Percentiles rank a stretch among this genome's conserved stretches.
Conservation (phyloP, 768 basidiomycete genomes). For the Mycena sanguinolenta region DNA sequence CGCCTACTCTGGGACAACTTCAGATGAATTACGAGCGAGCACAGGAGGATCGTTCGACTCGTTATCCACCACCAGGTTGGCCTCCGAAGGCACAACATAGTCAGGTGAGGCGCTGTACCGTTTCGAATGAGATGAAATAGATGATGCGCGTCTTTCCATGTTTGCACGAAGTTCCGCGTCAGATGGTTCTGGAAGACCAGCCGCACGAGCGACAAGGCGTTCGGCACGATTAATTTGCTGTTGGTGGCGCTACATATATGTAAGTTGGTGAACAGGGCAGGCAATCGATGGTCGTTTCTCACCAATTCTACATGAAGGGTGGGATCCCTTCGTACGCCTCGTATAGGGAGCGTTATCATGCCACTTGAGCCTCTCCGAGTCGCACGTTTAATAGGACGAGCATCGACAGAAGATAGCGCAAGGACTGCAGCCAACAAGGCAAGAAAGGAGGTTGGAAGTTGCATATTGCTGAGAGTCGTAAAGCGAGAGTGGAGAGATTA, state of each 20-base stretch:
- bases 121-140: conserved; percentile 5
- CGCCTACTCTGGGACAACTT: conserved; percentile 24
- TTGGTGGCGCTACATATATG: conserved; percentile 31
- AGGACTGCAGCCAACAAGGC: conserved; percentile 18
- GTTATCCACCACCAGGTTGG: conserved; percentile 10
- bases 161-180: conserved; percentile 26
- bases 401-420: conserved; percentile 15
- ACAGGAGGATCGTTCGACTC: background rate
- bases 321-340: background rate
- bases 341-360: conserved; percentile 28
- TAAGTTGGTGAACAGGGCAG: background rate
- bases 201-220: conserved; percentile 29
- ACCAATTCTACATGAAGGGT: conserved; percentile 29
- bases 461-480: conserved; percentile 27
- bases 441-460: conserved; percentile 21
- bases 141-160: conserved; percentile 31
- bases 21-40: conserved; percentile 16
- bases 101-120: conserved; percentile 27
- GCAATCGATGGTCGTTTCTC: background rate
- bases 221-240: conserved; percentile 36
- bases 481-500: conserved; percentile 7
- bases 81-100: conserved; percentile 1
- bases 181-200: conserved; percentile 24
- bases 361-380: background rate
- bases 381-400: conserved; percentile 17